A percentile compares a stretch with the other conserved stretches of the same genome.
These are phyloP conservation scores for Candida germanica DNA, from an alignment of 805 yeast genomes.

Conservation along the genomic window DNA sequence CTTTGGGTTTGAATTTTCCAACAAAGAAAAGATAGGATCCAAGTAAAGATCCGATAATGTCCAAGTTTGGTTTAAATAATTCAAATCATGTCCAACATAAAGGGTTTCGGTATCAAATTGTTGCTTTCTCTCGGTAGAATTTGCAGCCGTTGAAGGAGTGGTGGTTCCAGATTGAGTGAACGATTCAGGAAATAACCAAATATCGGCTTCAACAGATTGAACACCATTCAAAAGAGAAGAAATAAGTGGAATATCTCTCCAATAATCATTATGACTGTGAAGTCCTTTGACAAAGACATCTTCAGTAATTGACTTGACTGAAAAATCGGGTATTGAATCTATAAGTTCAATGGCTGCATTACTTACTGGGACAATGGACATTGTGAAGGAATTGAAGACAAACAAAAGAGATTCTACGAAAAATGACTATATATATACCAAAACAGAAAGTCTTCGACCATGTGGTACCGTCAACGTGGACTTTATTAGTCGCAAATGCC, in stretches of 20 bases:
- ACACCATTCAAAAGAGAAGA: slow-evolving; percentile 59
- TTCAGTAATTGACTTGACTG: slow-evolving; percentile 27
- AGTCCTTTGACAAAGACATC: slow-evolving; percentile 42
- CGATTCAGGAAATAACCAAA: slow-evolving; percentile 47
- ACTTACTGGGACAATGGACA: slow-evolving; percentile 4
- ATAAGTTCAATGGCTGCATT: slow-evolving; percentile 1
- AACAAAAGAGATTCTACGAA: no score
- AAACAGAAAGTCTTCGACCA: no score
- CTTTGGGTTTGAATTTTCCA: slow-evolving; percentile 47
- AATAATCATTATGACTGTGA: slow-evolving; percentile 72
- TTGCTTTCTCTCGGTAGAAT: slow-evolving; percentile 13
- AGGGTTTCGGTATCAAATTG: slow-evolving; percentile 26
- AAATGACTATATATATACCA: no score
- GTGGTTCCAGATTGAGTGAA: slow-evolving; percentile 28
- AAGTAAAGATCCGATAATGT: slow-evolving; percentile 53
- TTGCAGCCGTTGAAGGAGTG: slow-evolving; percentile 15
- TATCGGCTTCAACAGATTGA: slow-evolving; percentile 62
- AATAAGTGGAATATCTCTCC: slow-evolving; percentile 55
- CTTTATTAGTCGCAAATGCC: background rate
- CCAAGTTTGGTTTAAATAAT: slow-evolving; percentile 40
- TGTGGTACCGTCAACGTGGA: background rate
- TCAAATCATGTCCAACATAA: slow-evolving; percentile 61
- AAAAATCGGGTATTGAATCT: slow-evolving; percentile 1
- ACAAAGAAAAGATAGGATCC: slow-evolving; percentile 45
- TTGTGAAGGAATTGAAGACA: background rate